Percentiles rank a stretch among this genome's conserved stretches.
phyloP scores from a whole-genome alignment of 768 basidiomycete genomes.

The Rhizopogon vesiculosus region DNA sequence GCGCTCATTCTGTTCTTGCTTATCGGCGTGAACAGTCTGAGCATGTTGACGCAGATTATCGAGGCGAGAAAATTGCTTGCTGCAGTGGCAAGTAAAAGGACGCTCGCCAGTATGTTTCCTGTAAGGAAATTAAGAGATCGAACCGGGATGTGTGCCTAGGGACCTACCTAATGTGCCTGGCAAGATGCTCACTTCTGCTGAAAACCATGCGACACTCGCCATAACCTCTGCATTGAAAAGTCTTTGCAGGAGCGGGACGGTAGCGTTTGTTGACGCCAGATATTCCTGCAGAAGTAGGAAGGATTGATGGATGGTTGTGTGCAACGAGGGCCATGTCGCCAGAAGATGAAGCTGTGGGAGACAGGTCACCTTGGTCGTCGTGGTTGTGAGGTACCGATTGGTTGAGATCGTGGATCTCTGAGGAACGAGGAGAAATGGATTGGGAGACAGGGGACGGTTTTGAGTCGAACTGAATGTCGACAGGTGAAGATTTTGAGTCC shows the following conservation, averaged over 20 bases:
- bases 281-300: slow-evolving; percentile 12
- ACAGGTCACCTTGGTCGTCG: slow-evolving; percentile 3
- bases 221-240: slow-evolving; percentile 92
- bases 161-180: slow-evolving; percentile 87
- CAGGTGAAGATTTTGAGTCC: slow-evolving; percentile 27
- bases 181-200: slow-evolving; percentile 91
- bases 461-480: slow-evolving; percentile 18
- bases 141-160: slow-evolving; percentile 19
- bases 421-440: slow-evolving; percentile 7
- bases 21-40: slow-evolving; percentile 95
- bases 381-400: slow-evolving; percentile 1
- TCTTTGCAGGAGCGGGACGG: slow-evolving; percentile 84
- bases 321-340: slow-evolving; percentile 32
- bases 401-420: slow-evolving; percentile 4
- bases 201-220: slow-evolving; percentile 98
- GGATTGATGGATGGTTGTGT: slow-evolving; percentile 11
- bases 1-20: slow-evolving; percentile 79
- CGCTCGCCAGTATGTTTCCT: slow-evolving; percentile 99
- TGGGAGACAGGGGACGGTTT: background rate
- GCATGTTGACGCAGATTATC: slow-evolving; percentile 98
- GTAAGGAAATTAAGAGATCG: slow-evolving; percentile 22
- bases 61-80: slow-evolving; percentile 91
- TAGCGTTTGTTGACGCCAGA: slow-evolving; percentile 54
- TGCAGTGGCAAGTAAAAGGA: slow-evolving; percentile 94
- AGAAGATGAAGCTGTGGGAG: slow-evolving; percentile 4